Base-by-base conservation (phyloP, 106 monocot genomes). In the Dioscorea alata region DNA sequence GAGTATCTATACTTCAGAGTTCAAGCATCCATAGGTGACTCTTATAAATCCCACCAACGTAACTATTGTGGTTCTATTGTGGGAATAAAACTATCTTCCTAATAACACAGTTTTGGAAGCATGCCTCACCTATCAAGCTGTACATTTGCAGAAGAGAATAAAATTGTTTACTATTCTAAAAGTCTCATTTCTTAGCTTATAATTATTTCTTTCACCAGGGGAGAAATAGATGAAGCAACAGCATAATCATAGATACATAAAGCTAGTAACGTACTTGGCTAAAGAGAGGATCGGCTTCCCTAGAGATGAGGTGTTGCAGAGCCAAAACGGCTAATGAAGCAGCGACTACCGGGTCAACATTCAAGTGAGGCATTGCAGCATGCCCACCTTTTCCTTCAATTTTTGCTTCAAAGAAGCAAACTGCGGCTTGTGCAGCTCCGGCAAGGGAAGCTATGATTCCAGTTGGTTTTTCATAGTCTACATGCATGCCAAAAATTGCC, bases 401-500 rank as follows among this genome's bases (percentile, higher is more conserved):
- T 69, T 70, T 82, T 53, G 63, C 89, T 79, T 77, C 57, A 67
- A 84, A 88, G 72, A 70, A 76, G 69, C 83, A 81, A 49, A 79
- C 89, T 61, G 94, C 86, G 56, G 94, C 94, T 13, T 80, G 87
- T 48, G 69, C 22, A 12, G 86, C 82, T 35, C 94, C 94, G 31
- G 90, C 73, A 73, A 31, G 65, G 4, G 94, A 79, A 8, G 73
- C 14, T 63, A 94, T 82, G 56, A 42, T 85, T 52, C 94, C 94
- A 42, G 82, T 83, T 2, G 87, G 84, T 18, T 49, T 48, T 49
- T 51, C 32, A 53, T 73, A 75, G 69, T 80, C 75, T 51, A 89
- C 63, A 77, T 89, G 89, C 82, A 89, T 89, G n/a, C 77, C 89
- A 69, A 89, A 83, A 4, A 89, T 89, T 51, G 85, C 85, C 58